phyloP scores from a whole-genome alignment of 768 basidiomycete species.

The Austroboletus eburneus region DNA sequence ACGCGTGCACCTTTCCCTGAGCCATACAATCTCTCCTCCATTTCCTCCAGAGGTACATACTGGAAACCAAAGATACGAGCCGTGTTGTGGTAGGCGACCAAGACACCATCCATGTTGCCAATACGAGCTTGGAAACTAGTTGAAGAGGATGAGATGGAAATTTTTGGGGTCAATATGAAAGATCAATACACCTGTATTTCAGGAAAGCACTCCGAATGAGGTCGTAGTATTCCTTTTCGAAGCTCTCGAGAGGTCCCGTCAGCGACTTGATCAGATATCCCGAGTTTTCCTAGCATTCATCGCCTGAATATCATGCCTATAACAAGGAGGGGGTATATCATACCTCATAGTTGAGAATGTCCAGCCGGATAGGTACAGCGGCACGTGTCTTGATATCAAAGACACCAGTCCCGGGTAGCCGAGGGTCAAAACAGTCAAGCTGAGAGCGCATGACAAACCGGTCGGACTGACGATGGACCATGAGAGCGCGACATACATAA shows the following conservation, averaged over 20 bases:
- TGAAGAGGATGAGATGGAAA: neutral
- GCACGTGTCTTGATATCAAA: constrained; percentile 98
- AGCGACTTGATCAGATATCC: constrained; percentile 69
- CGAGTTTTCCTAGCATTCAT: constrained; percentile 56
- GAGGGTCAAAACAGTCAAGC: constrained; percentile 77
- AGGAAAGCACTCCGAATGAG: constrained; percentile 91
- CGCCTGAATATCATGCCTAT: neutral
- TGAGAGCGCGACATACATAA: neutral
- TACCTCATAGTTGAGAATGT: constrained; percentile 79
- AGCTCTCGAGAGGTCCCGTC: constrained; percentile 67
- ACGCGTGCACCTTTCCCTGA: constrained; percentile 52
- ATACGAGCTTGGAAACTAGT: constrained; percentile 90
- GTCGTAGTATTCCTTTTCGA: constrained; percentile 94
- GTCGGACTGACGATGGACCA: constrained; percentile 27
- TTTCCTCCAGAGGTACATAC: constrained; percentile 81
- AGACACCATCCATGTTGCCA: constrained; percentile 94
- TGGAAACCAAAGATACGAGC: constrained; percentile 89
- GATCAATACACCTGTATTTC: constrained; percentile 70
- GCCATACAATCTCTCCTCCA: constrained; percentile 82
- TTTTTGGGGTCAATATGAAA: neutral
- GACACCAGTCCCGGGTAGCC: constrained; percentile 84
- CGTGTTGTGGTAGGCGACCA: constrained; percentile 87
- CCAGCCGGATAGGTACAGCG: constrained; percentile 76
- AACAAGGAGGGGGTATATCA: neutral
- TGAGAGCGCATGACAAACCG: constrained; percentile 90